These are phyloP conservation scores for Phytopythium kandeliae DNA, from an alignment of 352 stramenopile genomes.

Conservation along the genomic window DNA sequence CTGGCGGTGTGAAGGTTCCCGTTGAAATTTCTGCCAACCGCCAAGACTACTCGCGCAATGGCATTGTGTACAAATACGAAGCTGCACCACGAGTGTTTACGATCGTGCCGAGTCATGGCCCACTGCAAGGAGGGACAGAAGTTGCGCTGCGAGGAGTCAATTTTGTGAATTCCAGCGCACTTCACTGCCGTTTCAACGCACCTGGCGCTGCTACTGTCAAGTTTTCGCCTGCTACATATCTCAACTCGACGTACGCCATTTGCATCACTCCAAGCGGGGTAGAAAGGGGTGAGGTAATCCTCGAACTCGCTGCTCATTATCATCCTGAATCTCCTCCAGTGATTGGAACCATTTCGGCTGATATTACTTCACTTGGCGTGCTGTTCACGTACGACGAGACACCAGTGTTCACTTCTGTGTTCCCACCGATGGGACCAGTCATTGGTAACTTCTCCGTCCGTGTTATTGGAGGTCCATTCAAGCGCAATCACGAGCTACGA, in stretches of 20 bases:
- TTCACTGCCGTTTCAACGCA: constrained; percentile 65
- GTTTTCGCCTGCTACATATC: constrained; percentile 38
- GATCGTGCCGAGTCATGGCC: constrained; percentile 70
- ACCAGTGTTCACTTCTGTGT: constrained; percentile 57
- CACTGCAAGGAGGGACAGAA: constrained; percentile 73
- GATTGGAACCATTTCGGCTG: constrained; percentile 7
- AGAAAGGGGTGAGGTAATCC: constrained; percentile 25
- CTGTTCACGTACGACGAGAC: constrained; percentile 84
- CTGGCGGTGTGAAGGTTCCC: constrained; percentile 49
- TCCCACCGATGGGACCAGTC: constrained; percentile 66
- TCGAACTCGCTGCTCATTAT: constrained; percentile 70
- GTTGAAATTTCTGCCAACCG: constrained; percentile 88
- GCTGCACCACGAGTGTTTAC: constrained; percentile 48
- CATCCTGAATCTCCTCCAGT: constrained; percentile 9
- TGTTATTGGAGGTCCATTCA: constrained; percentile 81
- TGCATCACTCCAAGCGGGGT: constrained; percentile 58
- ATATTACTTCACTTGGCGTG: constrained; percentile 29
- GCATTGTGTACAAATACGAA: constrained; percentile 60
- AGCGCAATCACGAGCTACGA: constrained; percentile 52
- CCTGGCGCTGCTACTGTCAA: constrained; percentile 8
- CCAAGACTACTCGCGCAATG: constrained; percentile 59
- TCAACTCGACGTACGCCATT: constrained; percentile 58
- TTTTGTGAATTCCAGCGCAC: constrained; percentile 60
- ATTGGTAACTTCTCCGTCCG: constrained; percentile 87
- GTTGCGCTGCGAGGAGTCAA: constrained; percentile 70